These are phyloP conservation scores for Annulohypoxylon moriforme DNA, from an alignment of 495 filamentous ascomycete species.

Conservation along the genomic window DNA sequence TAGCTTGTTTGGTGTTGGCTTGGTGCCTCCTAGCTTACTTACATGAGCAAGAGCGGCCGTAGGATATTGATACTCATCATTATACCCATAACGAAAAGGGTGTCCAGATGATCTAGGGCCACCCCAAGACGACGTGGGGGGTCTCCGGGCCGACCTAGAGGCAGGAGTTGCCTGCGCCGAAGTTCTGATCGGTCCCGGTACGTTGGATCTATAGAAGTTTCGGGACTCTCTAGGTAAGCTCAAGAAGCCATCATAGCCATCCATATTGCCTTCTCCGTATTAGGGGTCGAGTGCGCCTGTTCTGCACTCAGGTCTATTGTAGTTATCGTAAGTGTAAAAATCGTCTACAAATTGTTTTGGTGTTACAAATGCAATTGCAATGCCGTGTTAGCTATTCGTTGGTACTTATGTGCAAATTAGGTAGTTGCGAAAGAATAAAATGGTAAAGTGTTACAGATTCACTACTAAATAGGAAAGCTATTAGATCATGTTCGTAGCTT, in stretches of 20 bases:
- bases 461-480: conserved; percentile 13
- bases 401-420: neutral
- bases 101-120: neutral
- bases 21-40: no score
- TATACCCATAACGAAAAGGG: neutral
- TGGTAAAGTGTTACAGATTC: neutral
- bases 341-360: neutral
- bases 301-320: neutral
- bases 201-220: neutral
- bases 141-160: neutral
- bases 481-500: neutral
- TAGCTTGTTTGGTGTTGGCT: no score
- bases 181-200: neutral
- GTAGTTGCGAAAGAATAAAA: neutral
- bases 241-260: neutral
- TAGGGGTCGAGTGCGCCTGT: neutral
- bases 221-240: neutral
- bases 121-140: neutral
- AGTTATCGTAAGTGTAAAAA: no score
- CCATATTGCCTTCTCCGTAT: neutral
- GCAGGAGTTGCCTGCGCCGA: neutral
- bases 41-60: no score
- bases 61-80: neutral
- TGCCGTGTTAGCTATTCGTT: no score
- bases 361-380: no score